phyloP scores from a whole-genome alignment of 768 basidiomycete genomes.

The Trametes meyenii region DNA sequence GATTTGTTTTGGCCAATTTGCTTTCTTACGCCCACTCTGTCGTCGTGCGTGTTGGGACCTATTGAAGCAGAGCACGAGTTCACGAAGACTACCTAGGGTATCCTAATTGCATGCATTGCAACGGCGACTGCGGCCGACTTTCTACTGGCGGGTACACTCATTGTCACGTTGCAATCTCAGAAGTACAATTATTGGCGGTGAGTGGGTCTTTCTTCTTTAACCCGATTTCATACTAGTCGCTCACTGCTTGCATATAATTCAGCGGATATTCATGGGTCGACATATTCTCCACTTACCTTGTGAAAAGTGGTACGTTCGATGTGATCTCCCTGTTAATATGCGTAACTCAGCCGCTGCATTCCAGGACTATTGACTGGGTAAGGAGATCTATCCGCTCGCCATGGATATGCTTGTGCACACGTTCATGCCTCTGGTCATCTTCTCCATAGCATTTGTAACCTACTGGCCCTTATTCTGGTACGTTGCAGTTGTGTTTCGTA shows the following conservation, averaged over 20 bases:
- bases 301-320: not conserved
- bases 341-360: not conserved
- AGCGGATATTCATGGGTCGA: not conserved
- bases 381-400: not conserved
- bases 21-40: not conserved
- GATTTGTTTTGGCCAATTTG: not conserved
- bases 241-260: too few relatives aligned
- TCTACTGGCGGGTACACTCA: not conserved
- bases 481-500: not conserved
- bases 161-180: not conserved
- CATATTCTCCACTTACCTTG: not conserved
- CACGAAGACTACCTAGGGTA: not conserved
- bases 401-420: too few relatives aligned
- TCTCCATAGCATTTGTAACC: not conserved
- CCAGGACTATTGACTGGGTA: not conserved
- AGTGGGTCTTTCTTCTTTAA: not conserved
- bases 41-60: not conserved
- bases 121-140: not conserved
- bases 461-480: not conserved
- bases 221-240: not conserved
- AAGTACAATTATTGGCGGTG: not conserved
- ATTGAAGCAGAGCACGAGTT: not conserved
- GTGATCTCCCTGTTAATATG: not conserved
- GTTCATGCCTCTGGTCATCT: too few relatives aligned
- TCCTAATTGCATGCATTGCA: not conserved